Percentiles rank a stretch among this genome's conserved stretches.
phyloP scores from a whole-genome alignment of 805 yeast genomes.

The Schwanniomyces vanrijiae region DNA sequence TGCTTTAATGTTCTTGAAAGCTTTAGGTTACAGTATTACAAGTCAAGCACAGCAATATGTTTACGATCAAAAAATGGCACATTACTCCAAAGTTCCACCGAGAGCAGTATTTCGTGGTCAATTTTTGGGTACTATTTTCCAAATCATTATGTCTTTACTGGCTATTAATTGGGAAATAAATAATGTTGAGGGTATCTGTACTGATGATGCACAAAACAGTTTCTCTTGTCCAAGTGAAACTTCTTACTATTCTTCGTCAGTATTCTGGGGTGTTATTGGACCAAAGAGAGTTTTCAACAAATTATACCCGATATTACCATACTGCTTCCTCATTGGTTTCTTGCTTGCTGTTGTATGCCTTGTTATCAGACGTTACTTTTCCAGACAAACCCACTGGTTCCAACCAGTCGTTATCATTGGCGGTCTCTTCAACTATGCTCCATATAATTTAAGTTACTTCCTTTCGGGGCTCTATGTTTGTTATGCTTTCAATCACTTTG shows the following conservation, averaged over 20 bases:
- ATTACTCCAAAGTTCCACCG: constrained; percentile 24
- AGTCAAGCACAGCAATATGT: constrained; percentile 56
- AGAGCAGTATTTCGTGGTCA: constrained; percentile 20
- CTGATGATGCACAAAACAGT: constrained; percentile 15
- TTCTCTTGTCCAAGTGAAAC: constrained; percentile 22
- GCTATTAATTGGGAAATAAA: constrained; percentile 11
- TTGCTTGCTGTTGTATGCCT: constrained; percentile 20
- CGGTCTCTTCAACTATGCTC: constrained; percentile 44
- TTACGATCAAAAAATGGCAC: constrained; percentile 17
- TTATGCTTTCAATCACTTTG: constrained; percentile 48
- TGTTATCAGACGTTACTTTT: constrained; percentile 19
- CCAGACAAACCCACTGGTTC: constrained; percentile 24
- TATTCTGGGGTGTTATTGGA: constrained; percentile 52
- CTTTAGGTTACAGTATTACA: constrained; percentile 53
- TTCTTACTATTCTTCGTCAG: constrained; percentile 47
- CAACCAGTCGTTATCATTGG: constrained; percentile 53
- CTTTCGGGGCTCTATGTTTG: constrained; percentile 59
- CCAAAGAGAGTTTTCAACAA: constrained; percentile 55
- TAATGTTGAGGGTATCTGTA: constrained; percentile 8
- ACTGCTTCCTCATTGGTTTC: constrained; percentile 54
- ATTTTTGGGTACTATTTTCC: constrained; percentile 8
- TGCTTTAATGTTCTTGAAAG: constrained; percentile 53
- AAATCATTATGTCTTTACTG: constrained; percentile 7
- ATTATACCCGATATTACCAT: constrained; percentile 48
- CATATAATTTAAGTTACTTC: constrained; percentile 43